Percentiles rank a stretch among this genome's conserved stretches.
Conservation (phyloP, 2,329 filamentous ascomycete species). For the Hypoxylon sp. region DNA sequence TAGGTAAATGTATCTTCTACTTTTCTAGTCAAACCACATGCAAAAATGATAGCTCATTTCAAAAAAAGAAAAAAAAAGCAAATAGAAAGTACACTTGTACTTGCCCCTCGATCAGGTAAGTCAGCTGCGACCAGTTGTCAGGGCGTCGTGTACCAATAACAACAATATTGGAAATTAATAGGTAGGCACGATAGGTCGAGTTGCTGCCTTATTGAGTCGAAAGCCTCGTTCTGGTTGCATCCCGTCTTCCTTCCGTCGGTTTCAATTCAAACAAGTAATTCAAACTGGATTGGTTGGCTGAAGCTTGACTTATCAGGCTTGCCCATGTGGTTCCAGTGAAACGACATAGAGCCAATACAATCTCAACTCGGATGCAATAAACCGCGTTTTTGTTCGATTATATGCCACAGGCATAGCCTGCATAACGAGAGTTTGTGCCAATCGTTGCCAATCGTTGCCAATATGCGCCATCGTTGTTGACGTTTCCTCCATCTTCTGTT, state of each 20-base stretch:
- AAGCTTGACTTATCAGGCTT: neutral
- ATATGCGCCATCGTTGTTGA: neutral
- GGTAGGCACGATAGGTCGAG: constrained; percentile 14
- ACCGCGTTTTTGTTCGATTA: neutral
- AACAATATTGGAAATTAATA: constrained; percentile 1
- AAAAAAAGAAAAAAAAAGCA: neutral
- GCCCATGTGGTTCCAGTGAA: constrained; percentile 37
- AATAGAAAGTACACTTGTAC: neutral
- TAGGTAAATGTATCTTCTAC: neutral
- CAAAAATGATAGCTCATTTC: neutral
- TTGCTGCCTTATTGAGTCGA: constrained; percentile 3
- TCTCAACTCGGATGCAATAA: constrained; percentile 2
- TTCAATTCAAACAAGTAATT: constrained; percentile 17
- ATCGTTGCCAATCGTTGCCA: neutral
- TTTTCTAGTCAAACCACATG: neutral
- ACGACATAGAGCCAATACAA: neutral
- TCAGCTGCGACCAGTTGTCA: constrained; percentile 10
- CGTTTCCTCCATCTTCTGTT: neutral
- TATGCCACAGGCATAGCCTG: neutral
- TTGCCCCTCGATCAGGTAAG: neutral
- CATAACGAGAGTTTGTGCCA: neutral
- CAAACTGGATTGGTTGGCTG: constrained; percentile 29
- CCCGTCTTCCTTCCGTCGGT: neutral
- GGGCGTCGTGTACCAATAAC: constrained; percentile 8
- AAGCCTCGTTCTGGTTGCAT: constrained; percentile 18